Conservation (phyloP, 78 protist genomes). For the Acrasis kona region DNA sequence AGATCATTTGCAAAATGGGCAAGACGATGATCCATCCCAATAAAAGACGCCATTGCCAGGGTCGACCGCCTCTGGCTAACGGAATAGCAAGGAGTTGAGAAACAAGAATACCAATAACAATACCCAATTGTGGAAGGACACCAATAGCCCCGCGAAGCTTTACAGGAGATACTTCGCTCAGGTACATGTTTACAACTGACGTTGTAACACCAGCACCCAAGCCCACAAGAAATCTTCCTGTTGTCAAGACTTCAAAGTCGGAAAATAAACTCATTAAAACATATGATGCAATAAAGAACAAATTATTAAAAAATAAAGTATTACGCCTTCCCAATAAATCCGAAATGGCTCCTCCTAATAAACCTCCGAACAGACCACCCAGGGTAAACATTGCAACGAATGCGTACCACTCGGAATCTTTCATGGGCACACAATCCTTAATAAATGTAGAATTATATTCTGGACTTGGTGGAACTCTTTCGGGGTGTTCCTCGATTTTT, state of each 20-base stretch:
- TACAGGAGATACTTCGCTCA: conserved; percentile 23
- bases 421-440: too few species aligned
- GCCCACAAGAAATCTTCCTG: conserved; percentile 17
- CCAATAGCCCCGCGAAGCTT: conserved; percentile 1
- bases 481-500: too few species aligned
- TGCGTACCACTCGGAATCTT: too few species aligned
- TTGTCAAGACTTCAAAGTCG: not conserved
- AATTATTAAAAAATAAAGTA: not conserved
- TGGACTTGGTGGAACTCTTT: too few species aligned
- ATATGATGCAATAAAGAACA: not conserved
- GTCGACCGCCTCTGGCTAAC: not conserved
- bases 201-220: conserved; percentile 19
- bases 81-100: not conserved
- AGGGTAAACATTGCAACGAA: too few species aligned
- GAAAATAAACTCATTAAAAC: not conserved
- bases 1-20: not conserved
- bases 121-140: not conserved
- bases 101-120: not conserved
- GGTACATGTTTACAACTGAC: conserved; percentile 11
- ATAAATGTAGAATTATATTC: too few species aligned
- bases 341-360: not conserved
- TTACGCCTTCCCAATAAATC: not conserved
- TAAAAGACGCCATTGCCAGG: not conserved
- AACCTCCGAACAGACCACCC: too few species aligned
- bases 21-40: not conserved